A percentile compares a stretch with the other conserved stretches of the same genome.
Conservation (phyloP, 2,329 filamentous ascomycete species). For the Arthroderma sp. region DNA sequence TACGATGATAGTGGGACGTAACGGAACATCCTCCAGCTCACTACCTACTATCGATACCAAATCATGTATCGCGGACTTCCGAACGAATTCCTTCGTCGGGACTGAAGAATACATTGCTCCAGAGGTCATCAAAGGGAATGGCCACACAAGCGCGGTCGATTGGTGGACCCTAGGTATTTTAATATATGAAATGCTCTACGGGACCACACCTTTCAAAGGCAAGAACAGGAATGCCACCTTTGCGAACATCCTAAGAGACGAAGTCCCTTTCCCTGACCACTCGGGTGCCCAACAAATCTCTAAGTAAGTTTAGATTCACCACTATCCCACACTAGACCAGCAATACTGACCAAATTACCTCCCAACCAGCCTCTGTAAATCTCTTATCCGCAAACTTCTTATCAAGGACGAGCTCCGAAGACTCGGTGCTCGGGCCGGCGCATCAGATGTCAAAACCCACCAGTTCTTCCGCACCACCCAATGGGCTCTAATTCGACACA, state of each 20-base stretch:
- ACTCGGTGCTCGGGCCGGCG: conserved; percentile 83
- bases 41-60: conserved; percentile 96
- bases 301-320: conserved; percentile 52
- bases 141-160: conserved; percentile 94
- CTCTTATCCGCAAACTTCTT: conserved; percentile 83
- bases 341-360: conserved; percentile 3
- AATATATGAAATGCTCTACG: conserved; percentile 98
- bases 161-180: conserved; percentile 98
- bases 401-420: conserved; percentile 96
- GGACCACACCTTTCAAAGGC: conserved; percentile 96
- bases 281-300: conserved; percentile 72
- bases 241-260: conserved; percentile 89
- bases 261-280: conserved; percentile 90
- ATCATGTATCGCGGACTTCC: conserved; percentile 95
- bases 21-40: conserved; percentile 71
- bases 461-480: conserved; percentile 93
- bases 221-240: conserved; percentile 98
- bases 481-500: conserved; percentile 93
- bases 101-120: conserved; percentile 98
- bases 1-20: conserved; percentile 91
- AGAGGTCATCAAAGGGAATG: conserved; percentile 96
- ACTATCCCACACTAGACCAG: not conserved
- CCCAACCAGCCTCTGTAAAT: conserved; percentile 70
- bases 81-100: conserved; percentile 95
- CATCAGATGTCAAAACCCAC: conserved; percentile 91